Percentiles rank a stretch among this genome's conserved stretches.
These are phyloP conservation scores for Acanthamoeba royreba DNA, from an alignment of 208 protist genomes.

Conservation along the genomic window DNA sequence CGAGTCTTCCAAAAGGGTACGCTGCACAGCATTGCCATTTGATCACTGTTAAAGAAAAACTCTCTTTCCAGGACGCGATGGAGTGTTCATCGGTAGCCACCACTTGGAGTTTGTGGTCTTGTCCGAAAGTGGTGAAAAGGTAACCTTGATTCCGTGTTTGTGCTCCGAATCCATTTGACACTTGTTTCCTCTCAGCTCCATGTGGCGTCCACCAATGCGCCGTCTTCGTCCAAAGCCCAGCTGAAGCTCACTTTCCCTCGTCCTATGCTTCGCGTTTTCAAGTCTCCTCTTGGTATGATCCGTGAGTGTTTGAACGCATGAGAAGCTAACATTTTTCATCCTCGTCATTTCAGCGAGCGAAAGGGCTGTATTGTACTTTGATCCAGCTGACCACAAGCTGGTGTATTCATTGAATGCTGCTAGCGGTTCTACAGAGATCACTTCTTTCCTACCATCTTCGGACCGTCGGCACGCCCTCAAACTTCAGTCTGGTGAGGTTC, in stretches of 20 bases:
- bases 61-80: neutral
- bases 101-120: neutral
- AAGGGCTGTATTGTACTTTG: neutral
- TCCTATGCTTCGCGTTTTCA: slow-evolving; percentile 6
- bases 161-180: neutral
- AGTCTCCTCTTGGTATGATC: neutral
- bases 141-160: neutral
- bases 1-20: neutral
- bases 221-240: neutral
- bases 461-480: neutral
- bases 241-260: neutral
- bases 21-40: neutral
- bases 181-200: neutral
- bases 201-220: neutral
- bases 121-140: neutral
- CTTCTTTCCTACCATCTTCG: neutral
- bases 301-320: neutral
- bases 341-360: neutral
- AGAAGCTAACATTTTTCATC: neutral
- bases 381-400: neutral
- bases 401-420: neutral
- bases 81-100: neutral
- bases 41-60: neutral
- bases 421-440: neutral
- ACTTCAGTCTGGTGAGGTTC: neutral